Conservation (phyloP, 768 basidiomycete species). For the Termitomyces eurrhizus region DNA sequence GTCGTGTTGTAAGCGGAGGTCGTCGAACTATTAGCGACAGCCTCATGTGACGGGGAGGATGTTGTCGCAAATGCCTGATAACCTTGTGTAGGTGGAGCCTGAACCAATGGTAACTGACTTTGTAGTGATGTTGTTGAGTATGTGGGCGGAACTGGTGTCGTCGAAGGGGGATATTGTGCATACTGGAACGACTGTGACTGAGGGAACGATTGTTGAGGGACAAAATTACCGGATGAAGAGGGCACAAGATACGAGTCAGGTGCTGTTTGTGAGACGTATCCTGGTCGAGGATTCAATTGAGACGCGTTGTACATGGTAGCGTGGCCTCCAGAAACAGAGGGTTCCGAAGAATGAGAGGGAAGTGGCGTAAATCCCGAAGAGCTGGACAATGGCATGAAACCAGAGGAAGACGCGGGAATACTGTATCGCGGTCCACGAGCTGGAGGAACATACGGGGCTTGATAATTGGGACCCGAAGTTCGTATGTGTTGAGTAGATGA, state of each 20-base stretch:
- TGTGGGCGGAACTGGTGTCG: slow-evolving; percentile 35
- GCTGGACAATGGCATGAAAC: slow-evolving; percentile 57
- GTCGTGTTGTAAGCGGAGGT: slow-evolving; percentile 23
- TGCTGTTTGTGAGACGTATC: slow-evolving; percentile 25
- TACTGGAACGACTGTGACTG: slow-evolving; percentile 29
- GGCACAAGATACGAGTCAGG: slow-evolving; percentile 21
- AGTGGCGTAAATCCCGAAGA: slow-evolving; percentile 36
- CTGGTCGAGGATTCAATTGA: slow-evolving; percentile 28
- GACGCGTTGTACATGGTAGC: slow-evolving; percentile 29
- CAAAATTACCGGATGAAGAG: slow-evolving; percentile 34
- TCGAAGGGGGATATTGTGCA: slow-evolving; percentile 31
- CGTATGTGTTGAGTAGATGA: slow-evolving; percentile 27
- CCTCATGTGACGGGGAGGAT: slow-evolving; percentile 32
- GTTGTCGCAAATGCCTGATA: slow-evolving; percentile 28
- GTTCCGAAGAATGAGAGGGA: slow-evolving; percentile 40
- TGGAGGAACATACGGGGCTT: slow-evolving; percentile 36
- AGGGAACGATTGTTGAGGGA: slow-evolving; percentile 35
- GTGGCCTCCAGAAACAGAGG: slow-evolving; percentile 8
- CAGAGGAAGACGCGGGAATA: slow-evolving; percentile 61
- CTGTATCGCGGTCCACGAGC: slow-evolving; percentile 60
- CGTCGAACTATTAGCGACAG: slow-evolving; percentile 25
- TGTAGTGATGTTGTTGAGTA: slow-evolving; percentile 25
- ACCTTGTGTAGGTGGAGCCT: slow-evolving; percentile 30
- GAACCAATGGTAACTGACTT: slow-evolving; percentile 23
- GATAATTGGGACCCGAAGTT: slow-evolving; percentile 23